Conservation (phyloP, 2,329 filamentous ascomycete genomes). For the Incumbomyces delicatus region DNA sequence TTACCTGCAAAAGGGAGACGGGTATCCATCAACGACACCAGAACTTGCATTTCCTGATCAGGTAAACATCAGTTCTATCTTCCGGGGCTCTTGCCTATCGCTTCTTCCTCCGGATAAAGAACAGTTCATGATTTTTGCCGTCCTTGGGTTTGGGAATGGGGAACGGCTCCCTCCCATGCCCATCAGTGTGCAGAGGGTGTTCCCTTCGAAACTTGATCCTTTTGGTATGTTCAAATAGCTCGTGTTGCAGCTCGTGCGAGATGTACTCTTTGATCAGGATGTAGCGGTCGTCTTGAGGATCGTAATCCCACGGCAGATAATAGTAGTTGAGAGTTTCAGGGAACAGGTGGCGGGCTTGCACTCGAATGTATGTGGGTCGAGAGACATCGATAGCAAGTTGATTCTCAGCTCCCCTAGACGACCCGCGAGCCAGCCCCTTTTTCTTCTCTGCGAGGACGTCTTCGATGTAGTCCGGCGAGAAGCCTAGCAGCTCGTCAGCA, state of each 20-base stretch:
- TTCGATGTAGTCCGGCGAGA: constrained; percentile 34
- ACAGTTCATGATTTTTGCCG: constrained; percentile 34
- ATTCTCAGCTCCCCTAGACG: constrained; percentile 31
- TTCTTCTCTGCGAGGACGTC: constrained; percentile 35
- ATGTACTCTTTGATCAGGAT: constrained; percentile 67
- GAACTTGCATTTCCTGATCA: constrained; percentile 1
- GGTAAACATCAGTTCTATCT: constrained; percentile 17
- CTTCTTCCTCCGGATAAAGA: constrained; percentile 36
- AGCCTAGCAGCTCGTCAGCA: constrained; percentile 20
- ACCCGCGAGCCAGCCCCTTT: constrained; percentile 38
- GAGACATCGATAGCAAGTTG: constrained; percentile 23
- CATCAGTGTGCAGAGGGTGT: constrained; percentile 23
- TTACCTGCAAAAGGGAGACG: too few relatives aligned
- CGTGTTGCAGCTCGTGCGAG: constrained; percentile 59
- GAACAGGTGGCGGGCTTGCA: constrained; percentile 37
- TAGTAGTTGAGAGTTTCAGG: constrained; percentile 39
- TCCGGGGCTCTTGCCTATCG: constrained; percentile 15
- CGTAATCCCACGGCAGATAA: constrained; percentile 37
- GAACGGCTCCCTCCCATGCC: constrained; percentile 18
- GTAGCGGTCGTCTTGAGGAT: constrained; percentile 52
- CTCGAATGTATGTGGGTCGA: constrained; percentile 36
- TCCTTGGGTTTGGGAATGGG: constrained; percentile 18
- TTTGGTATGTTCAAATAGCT: constrained; percentile 62
- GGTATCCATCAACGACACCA: too few relatives aligned
- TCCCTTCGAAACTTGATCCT: constrained; percentile 49